Evolutionary conservation across 176 grass and related monocot species (phyloP).

Genomic region (barley (Hordeum vulgare)): MorexV3_pseudomolecules_assembly NC_058524.1:85864072-85864571

Average conservation of each 20-base stretch:
- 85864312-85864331: slow-evolving; percentile 90
- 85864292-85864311: slow-evolving; percentile 81
- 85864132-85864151: slow-evolving; percentile 48
- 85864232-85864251: slow-evolving; percentile 90
- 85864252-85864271: slow-evolving; percentile 82
- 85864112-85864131: slow-evolving; percentile 75
- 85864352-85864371: background rate
- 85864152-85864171: background rate
- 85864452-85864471: background rate
- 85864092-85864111: slow-evolving; percentile 68
- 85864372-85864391: background rate
- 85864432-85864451: background rate
- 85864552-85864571: background rate
- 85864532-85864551: background rate
- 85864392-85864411: background rate
- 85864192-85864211: slow-evolving; percentile 91
- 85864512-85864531: background rate
- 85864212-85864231: slow-evolving; percentile 91
- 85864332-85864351: background rate
- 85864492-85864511: background rate
- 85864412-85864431: background rate
- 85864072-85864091: slow-evolving; percentile 59
- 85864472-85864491: background rate
- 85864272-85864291: slow-evolving; percentile 86
- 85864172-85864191: slow-evolving; percentile 33